Evolutionary conservation across 768 basidiomycete genomes (phyloP).

Genomic region (Boletellus emodensis): DNA sequence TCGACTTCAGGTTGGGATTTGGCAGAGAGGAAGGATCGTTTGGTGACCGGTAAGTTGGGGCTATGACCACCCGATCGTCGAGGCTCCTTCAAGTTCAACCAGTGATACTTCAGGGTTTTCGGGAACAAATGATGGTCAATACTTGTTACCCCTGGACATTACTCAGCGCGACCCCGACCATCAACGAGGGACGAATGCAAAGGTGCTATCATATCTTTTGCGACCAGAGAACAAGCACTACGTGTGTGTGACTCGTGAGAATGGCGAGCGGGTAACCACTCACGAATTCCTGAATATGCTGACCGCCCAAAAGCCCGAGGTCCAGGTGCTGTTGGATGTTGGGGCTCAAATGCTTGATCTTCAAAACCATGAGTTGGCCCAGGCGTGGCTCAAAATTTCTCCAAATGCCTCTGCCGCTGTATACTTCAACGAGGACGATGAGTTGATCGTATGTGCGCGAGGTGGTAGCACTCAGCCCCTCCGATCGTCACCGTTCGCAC

Average conservation of each 20-base stretch:
- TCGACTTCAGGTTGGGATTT: not conserved
- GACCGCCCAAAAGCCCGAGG: not conserved
- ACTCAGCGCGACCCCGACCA: not conserved
- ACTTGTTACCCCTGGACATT: not conserved
- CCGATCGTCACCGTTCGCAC: not conserved
- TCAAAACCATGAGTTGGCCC: not conserved
- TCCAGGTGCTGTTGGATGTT: not conserved
- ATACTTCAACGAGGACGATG: not conserved
- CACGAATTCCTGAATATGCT: not conserved
- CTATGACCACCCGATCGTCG: not conserved
- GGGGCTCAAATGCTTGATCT: not conserved
- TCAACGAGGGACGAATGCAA: not conserved
- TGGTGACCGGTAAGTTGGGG: not conserved
- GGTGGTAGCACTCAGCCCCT: not conserved
- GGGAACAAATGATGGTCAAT: not conserved
- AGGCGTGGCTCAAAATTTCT: not conserved
- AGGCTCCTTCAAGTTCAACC: not conserved
- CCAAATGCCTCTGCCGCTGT: not conserved
- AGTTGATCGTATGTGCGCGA: not conserved
- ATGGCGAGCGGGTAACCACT: not conserved
- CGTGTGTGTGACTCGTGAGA: not conserved
- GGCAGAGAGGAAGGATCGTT: not conserved
- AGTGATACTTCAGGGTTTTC: not conserved
- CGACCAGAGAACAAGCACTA: not conserved
- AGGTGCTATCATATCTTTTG: not conserved